phyloP scores from a whole-genome alignment of 139 green algal species.

The Haematococcus sp. region DNA sequence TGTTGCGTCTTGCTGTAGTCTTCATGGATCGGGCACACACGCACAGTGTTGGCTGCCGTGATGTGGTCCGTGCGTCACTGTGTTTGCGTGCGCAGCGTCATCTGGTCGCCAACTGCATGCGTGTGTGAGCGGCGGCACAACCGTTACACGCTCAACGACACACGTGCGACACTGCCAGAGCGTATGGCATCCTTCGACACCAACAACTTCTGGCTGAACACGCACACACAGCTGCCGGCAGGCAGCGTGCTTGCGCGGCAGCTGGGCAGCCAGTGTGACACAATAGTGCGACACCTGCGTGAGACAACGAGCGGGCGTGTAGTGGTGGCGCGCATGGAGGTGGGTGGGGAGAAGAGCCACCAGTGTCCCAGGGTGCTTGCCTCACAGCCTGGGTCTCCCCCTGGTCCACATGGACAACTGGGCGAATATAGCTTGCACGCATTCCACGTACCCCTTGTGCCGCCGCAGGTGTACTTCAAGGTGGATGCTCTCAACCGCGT shows the following conservation, averaged over 20 bases:
- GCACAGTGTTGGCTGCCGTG: no score
- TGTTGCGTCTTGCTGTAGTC: no score
- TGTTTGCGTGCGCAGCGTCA: neutral
- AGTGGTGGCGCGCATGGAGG: conserved; percentile 31
- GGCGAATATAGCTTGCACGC: no score
- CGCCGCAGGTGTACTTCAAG: conserved; percentile 27
- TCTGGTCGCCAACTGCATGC: conserved; percentile 14
- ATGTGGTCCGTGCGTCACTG: no score
- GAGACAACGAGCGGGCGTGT: conserved; percentile 20
- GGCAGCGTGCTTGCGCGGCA: conserved; percentile 20
- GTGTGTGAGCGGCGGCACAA: conserved; percentile 25
- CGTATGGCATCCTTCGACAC: conserved; percentile 25
- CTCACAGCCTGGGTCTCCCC: no score
- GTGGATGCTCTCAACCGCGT: conserved; percentile 37
- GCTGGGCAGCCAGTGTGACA: conserved; percentile 20
- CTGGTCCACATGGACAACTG: no score
- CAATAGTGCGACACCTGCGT: conserved; percentile 27
- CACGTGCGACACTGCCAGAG: conserved; percentile 9
- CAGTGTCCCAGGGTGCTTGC: no score
- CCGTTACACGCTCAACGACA: conserved; percentile 13
- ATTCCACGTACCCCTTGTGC: no score
- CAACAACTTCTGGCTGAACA: conserved; percentile 14
- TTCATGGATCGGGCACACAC: no score
- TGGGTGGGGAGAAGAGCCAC: no score
- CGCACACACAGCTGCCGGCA: conserved; percentile 10